Evolutionary conservation across 768 basidiomycete genomes (phyloP).

Genomic region (Serendipita sp.): DNA sequence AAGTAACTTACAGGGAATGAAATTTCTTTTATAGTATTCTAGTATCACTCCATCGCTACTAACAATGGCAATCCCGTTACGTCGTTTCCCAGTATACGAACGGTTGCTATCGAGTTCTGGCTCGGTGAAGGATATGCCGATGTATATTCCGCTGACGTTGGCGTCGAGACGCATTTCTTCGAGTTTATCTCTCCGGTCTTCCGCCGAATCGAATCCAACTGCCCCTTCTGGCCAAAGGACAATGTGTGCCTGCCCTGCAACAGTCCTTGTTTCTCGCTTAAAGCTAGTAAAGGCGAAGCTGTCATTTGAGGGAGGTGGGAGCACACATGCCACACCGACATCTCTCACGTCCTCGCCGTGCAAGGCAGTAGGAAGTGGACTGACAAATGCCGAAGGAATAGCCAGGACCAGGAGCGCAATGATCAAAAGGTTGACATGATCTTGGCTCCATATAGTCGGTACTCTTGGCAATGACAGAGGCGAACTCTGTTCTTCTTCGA

Average conservation of each 20-base stretch:
- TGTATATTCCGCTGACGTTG: constrained; percentile 22
- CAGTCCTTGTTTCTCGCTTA: constrained; percentile 36
- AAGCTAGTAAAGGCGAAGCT: constrained; percentile 39
- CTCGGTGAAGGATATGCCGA: constrained; percentile 65
- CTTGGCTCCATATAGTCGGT: constrained; percentile 19
- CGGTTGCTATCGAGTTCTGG: constrained; percentile 23
- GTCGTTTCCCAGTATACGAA: constrained; percentile 24
- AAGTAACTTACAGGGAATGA: constrained; percentile 52
- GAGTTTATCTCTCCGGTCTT: constrained; percentile 36
- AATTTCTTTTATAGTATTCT: constrained; percentile 56
- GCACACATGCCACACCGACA: constrained; percentile 50
- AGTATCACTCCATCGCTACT: constrained; percentile 23
- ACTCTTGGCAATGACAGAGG: neutral
- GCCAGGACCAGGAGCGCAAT: constrained; percentile 16
- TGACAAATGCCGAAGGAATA: constrained; percentile 38
- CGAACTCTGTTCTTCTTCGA: constrained; percentile 6
- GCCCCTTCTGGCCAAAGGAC: constrained; percentile 74
- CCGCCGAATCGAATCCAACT: constrained; percentile 38
- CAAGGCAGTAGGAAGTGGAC: constrained; percentile 22
- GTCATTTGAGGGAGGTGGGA: constrained; percentile 36
- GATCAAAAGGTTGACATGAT: constrained; percentile 26
- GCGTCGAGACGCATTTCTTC: constrained; percentile 22
- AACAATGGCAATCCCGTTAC: constrained; percentile 52
- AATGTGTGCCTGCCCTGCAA: constrained; percentile 33
- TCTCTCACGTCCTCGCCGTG: constrained; percentile 16